These are phyloP conservation scores for Eucalyptus leucophloia DNA, from an alignment of 345 rosid genomes.

Conservation along the genomic window DNA sequence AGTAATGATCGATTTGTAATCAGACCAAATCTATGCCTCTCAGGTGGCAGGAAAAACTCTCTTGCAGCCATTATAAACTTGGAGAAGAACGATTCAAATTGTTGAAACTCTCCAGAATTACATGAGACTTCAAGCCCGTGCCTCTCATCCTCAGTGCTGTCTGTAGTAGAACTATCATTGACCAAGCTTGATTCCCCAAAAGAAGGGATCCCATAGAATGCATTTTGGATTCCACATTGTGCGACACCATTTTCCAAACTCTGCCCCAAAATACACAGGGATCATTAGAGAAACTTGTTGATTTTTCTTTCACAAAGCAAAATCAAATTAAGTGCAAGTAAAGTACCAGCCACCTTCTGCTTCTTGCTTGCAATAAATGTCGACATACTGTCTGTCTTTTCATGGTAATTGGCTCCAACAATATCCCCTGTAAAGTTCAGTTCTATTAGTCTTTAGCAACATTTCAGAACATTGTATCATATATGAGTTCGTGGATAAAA, in stretches of 20 bases:
- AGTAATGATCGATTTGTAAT: slow-evolving; percentile 51
- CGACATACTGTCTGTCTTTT: slow-evolving; percentile 14
- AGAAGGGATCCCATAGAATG: slow-evolving; percentile 51
- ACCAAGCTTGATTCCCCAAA: slow-evolving; percentile 33
- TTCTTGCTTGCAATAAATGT: slow-evolving; percentile 14
- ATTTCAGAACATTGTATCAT: background rate
- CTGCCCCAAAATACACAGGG: slow-evolving; percentile 14
- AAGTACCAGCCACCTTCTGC: slow-evolving; percentile 87
- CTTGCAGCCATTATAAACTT: slow-evolving; percentile 37
- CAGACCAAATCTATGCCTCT: slow-evolving; percentile 66
- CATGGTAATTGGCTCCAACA: slow-evolving; percentile 7
- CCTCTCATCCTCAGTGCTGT: slow-evolving; percentile 11
- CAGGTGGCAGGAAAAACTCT: slow-evolving; percentile 59
- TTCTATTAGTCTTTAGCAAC: background rate
- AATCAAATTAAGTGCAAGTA: slow-evolving; percentile 15
- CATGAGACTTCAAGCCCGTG: slow-evolving; percentile 29
- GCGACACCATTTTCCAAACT: slow-evolving; percentile 20
- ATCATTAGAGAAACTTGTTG: background rate
- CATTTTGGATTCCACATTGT: slow-evolving; percentile 44
- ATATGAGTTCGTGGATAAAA: background rate
- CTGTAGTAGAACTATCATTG: slow-evolving; percentile 21
- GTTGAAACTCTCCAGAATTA: slow-evolving; percentile 47
- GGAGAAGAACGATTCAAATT: slow-evolving; percentile 54
- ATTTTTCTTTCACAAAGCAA: background rate
- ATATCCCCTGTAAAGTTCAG: slow-evolving; percentile 11